phyloP scores from a whole-genome alignment of 1,139 yeast species.

The Protomyces macrosporus region DNA sequence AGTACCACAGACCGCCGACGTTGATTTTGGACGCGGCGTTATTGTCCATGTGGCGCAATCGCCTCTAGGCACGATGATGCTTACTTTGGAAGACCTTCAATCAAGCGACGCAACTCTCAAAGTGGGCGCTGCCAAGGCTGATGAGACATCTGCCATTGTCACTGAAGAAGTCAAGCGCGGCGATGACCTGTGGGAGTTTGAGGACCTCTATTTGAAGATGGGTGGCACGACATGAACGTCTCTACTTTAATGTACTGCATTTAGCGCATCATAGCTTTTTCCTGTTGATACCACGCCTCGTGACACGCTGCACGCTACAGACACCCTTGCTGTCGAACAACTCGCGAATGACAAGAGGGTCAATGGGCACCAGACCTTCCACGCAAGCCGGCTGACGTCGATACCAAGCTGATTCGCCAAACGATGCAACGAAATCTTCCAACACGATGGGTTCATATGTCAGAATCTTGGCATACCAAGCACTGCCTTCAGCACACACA shows the following conservation, averaged over 20 bases:
- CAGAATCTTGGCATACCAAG: conserved; percentile 32
- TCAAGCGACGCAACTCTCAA: background rate
- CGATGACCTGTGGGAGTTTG: background rate
- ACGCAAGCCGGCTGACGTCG: background rate
- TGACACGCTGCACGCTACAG: conserved; percentile 26
- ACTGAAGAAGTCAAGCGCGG: background rate
- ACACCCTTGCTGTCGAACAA: conserved; percentile 32
- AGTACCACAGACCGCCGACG: background rate
- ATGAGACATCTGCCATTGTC: background rate
- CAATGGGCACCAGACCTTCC: conserved; percentile 12
- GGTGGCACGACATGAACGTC: background rate
- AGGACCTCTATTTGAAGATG: background rate
- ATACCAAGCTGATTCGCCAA: conserved; percentile 13
- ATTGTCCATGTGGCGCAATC: background rate
- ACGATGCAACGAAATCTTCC: conserved; percentile 29
- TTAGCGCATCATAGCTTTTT: conserved; percentile 9
- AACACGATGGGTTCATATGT: conserved; percentile 32
- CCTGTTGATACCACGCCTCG: conserved; percentile 14
- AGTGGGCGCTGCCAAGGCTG: background rate
- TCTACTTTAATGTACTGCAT: too few relatives aligned
- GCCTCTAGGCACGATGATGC: background rate
- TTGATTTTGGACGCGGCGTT: background rate
- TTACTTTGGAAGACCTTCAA: background rate
- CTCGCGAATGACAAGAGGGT: conserved; percentile 28
- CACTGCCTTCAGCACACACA: conserved; percentile 19